Base-by-base conservation (phyloP, 495 filamentous ascomycete genomes). In the Chaetomium fimeti region DNA sequence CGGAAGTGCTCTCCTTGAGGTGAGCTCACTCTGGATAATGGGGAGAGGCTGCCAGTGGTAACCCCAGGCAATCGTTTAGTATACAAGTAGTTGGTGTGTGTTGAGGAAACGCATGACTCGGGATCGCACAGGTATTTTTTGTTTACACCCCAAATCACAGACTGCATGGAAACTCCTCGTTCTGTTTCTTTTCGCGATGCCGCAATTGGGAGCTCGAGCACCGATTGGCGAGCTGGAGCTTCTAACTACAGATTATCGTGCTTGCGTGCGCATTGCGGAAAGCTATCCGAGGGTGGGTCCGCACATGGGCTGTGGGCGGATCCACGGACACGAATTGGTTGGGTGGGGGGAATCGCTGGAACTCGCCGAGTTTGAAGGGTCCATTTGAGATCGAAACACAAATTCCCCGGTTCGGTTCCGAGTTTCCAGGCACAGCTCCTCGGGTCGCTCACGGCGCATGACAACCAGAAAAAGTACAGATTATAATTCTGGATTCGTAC, bases 211-310 rank as follows among this genome's bases (percentile, higher is more conserved):
- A 43, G 40, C 45, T 49, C 15, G 45, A 18, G 24, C n/a, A 8
- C n/a, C n/a, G 5, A 36, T 55, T 40, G 53, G 53, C 22, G 29
- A 29, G 15, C 32, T n/a, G 18, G 53, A 24, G 24, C 48, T 56
- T 24, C n/a, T 11, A n/a, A n/a, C n/a, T n/a, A n/a, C n/a, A n/a
- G n/a, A n/a, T n/a, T n/a, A n/a, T 20, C 45, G n/a, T 47, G 16
- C 53, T 20, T 36, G 25, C 29, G 7, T 29, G 24, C 13, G 9
- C 12, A 55, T 18, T 40, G 7, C 53, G 32, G 29, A 29, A n/a
- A 54, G 28, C 24, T 54, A 29, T 29, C 43, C 48, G 24, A 52
- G 48, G 48, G 24, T 27, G 48, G 48, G 48, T 18, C 48, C 48
- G 24, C 48, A 52, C 48, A 52, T 52, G 48, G 43, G 7, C 48